phyloP scores from a whole-genome alignment of 306 rosid species.

The Macrotyloma uniflorum region DNA sequence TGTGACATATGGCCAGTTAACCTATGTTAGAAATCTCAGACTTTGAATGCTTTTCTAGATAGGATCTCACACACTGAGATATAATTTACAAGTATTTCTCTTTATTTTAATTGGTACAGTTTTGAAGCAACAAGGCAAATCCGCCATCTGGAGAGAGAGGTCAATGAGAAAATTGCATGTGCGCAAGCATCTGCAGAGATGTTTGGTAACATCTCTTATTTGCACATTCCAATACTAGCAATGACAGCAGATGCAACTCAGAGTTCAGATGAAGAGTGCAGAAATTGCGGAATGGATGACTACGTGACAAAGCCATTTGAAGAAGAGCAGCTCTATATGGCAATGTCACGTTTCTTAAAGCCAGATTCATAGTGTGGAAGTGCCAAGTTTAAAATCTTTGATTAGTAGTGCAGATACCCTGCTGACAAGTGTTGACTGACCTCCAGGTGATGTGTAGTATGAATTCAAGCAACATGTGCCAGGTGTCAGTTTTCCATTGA shows the following conservation, averaged over 20 bases:
- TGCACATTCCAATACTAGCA: slow-evolving; percentile 93
- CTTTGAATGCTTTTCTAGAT: slow-evolving; percentile 24
- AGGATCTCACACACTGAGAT: slow-evolving; percentile 18
- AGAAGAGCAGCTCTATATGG: slow-evolving; percentile 75
- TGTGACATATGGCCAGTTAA: neutral
- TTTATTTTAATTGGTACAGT: slow-evolving; percentile 49
- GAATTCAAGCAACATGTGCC: neutral
- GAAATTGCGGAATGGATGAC: slow-evolving; percentile 91
- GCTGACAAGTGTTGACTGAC: slow-evolving; percentile 33
- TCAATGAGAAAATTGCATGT: slow-evolving; percentile 58
- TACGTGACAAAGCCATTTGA: slow-evolving; percentile 91
- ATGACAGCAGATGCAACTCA: slow-evolving; percentile 95
- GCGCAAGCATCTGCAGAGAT: slow-evolving; percentile 63
- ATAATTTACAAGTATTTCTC: slow-evolving; percentile 26
- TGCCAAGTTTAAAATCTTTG: slow-evolving; percentile 9
- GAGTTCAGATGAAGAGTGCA: slow-evolving; percentile 80
- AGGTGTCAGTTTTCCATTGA: slow-evolving; percentile 22
- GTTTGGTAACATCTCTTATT: slow-evolving; percentile 57
- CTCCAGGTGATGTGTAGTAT: slow-evolving; percentile 22
- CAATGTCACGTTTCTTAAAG: slow-evolving; percentile 62
- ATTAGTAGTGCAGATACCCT: slow-evolving; percentile 25
- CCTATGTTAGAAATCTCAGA: neutral
- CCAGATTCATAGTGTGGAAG: slow-evolving; percentile 43
- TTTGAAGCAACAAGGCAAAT: slow-evolving; percentile 78
- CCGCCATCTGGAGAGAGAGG: slow-evolving; percentile 63